Percentiles rank a stretch among this genome's conserved stretches.
Evolutionary conservation across 495 filamentous ascomycete species (phyloP).

Genomic region (Aspergillus nanangensis): DNA sequence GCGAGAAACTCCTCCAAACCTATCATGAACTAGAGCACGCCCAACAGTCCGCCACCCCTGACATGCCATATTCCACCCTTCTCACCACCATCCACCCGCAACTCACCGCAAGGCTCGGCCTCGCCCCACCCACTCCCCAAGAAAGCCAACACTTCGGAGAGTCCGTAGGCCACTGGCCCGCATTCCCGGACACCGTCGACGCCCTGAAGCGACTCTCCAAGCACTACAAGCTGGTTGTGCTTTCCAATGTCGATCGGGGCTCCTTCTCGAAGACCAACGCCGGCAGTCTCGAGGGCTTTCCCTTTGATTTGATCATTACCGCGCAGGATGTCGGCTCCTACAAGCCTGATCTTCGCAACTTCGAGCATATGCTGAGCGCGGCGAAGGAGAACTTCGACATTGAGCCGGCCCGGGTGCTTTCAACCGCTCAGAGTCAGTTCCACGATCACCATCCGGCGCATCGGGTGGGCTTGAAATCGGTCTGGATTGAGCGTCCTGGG

Average conservation of each 20-base stretch:
- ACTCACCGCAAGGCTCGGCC: constrained; percentile 38
- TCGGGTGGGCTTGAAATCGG: constrained; percentile 55
- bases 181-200: constrained; percentile 61
- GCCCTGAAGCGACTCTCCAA: constrained; percentile 52
- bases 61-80: constrained; percentile 53
- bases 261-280: constrained; percentile 54
- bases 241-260: constrained; percentile 66
- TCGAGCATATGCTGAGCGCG: constrained; percentile 56
- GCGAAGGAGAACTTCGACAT: constrained; percentile 53
- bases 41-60: constrained; percentile 46
- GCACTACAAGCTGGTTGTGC: constrained; percentile 63
- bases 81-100: constrained; percentile 45
- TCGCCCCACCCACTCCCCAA: constrained; percentile 26
- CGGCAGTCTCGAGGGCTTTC: constrained; percentile 41
- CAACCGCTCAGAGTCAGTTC: constrained; percentile 65
- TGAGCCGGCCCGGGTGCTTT: constrained; percentile 52
- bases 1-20: constrained; percentile 30
- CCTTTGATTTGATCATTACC: constrained; percentile 67
- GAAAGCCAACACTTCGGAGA: constrained; percentile 42
- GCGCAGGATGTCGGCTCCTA: constrained; percentile 73
- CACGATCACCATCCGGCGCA: constrained; percentile 70
- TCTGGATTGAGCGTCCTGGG: constrained; percentile 64
- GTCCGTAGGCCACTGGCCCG: constrained; percentile 55
- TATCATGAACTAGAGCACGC: constrained; percentile 39
- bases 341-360: constrained; percentile 66